Base-by-base conservation (phyloP, 2,329 filamentous ascomycete species). In the Davidsoniella eucalypti region DNA sequence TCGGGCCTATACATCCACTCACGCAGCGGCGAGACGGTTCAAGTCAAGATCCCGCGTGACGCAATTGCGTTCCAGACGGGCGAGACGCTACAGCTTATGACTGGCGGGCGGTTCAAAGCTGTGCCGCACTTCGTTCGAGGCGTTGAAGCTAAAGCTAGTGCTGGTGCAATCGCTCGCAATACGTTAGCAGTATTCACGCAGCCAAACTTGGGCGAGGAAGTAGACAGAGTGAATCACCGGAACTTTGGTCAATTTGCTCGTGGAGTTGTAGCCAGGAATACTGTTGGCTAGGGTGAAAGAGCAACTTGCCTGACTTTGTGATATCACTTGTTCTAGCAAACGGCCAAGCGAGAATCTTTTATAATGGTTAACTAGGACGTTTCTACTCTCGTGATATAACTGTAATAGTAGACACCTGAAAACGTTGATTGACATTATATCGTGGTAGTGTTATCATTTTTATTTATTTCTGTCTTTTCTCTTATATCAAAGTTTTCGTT, bases 111-210 rank as follows among this genome's bases (percentile, higher is more conserved):
- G 60, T 94, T 98, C 70, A 86, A 83, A 65, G 92, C 92, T 1
- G 92, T 96, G 54, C 90, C 92, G 56, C 92, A 98, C 69, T 96
- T 94, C 64, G 92, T 98, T 7, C 75, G 82, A 56, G 90, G 88
- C 0, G 80, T 83, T 4, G 72, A 75, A 56, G 69, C 75, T 1
- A 73, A 70, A 42, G 67, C 64, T 37, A 64, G 70, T 52, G 67
- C 65, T 12, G 69, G 68, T 2, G 67, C 68, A 25, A 73, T 88
- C 53, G 84, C 83, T 25, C 70, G 83, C 53, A 96, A 96, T 66
- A 98, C 92, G 8, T 66, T 98, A 57, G 92, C 92, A 0, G 87
- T 96, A 8, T 98, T 96, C 61, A 98, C 90, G 52, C 92, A 98
- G 72, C 92, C 92, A 21, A 94, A 95, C 67, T 65, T 96, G 54